Percentiles rank a stretch among this genome's conserved stretches.
phyloP scores from a whole-genome alignment of 139 green algal genomes.

The Chlamydomonas urium region DNA sequence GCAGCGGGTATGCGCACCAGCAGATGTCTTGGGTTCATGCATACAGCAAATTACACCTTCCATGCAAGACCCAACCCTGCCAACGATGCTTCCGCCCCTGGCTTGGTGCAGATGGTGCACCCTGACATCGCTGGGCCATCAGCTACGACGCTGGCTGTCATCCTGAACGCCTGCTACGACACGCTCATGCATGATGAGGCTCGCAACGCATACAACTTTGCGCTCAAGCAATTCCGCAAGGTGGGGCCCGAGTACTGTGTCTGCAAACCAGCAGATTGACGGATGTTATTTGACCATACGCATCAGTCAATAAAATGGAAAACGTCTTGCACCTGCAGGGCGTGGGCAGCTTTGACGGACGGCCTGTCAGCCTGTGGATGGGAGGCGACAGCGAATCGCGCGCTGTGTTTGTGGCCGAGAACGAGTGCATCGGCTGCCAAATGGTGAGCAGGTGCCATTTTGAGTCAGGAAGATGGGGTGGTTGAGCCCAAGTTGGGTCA shows the following conservation, averaged over 20 bases:
- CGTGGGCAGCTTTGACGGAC: slow-evolving; percentile 19
- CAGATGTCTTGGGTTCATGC: not conserved
- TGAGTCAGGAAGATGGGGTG: too few species aligned
- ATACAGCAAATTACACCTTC: not conserved
- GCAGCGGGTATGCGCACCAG: not conserved
- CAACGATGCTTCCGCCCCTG: not conserved
- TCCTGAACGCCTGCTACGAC: slow-evolving; percentile 5
- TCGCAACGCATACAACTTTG: not conserved
- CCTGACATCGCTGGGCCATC: not conserved
- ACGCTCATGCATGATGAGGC: not conserved
- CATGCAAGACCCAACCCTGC: not conserved
- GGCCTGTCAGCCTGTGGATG: slow-evolving; percentile 27
- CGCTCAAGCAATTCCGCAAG: slow-evolving; percentile 13
- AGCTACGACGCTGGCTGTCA: not conserved
- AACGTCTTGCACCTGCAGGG: not conserved
- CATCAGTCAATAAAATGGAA: not conserved
- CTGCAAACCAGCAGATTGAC: too few species aligned
- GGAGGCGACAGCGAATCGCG: slow-evolving; percentile 21
- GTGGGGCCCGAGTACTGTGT: not conserved
- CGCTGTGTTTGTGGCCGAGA: slow-evolving; percentile 48
- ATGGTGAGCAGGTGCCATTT: too few species aligned
- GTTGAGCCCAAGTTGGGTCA: too few species aligned
- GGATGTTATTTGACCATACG: too few species aligned
- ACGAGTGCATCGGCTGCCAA: slow-evolving; percentile 27
- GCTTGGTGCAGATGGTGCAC: not conserved